Percentiles rank a stretch among this genome's conserved stretches.
Evolutionary conservation across 495 filamentous ascomycete species (phyloP).

Genomic region (Parathielavia hyrcaniae): DNA sequence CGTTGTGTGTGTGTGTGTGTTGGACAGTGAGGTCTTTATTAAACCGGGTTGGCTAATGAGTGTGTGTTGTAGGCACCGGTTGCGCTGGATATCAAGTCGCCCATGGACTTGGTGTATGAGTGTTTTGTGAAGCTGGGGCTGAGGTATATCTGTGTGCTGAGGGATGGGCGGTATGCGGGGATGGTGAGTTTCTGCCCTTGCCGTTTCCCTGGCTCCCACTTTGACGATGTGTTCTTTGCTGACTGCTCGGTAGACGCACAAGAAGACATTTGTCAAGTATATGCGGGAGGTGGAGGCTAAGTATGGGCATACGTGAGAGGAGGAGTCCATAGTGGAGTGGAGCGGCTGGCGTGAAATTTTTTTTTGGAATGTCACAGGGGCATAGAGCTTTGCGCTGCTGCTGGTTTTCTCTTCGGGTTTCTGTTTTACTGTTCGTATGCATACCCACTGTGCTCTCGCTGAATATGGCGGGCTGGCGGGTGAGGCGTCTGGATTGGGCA

Average conservation of each 20-base stretch:
- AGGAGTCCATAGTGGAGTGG: not conserved
- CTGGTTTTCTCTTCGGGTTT: conserved; percentile 7
- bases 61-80: conserved; percentile 58
- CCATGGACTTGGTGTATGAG: conserved; percentile 94
- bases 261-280: conserved; percentile 95
- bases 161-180: conserved; percentile 78
- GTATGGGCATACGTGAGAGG: conserved; percentile 33
- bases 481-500: not conserved
- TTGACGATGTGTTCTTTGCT: conserved; percentile 19
- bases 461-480: not conserved
- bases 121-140: conserved; percentile 93
- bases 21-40: not conserved
- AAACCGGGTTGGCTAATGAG: not conserved
- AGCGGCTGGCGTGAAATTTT: not conserved
- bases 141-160: conserved; percentile 84
- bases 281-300: conserved; percentile 71
- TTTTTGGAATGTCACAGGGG: not conserved
- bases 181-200: conserved; percentile 51
- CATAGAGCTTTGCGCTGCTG: too few relatives aligned
- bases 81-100: conserved; percentile 78
- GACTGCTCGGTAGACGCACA: conserved; percentile 57
- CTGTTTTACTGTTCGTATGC: conserved; percentile 3
- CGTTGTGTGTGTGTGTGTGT: not conserved
- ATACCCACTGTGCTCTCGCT: not conserved
- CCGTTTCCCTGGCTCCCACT: not conserved